Evolutionary conservation across 495 filamentous ascomycete species (phyloP), one percentile per base, ranked within the genome.

Genomic region (Elaphomyces granulatus): DNA sequence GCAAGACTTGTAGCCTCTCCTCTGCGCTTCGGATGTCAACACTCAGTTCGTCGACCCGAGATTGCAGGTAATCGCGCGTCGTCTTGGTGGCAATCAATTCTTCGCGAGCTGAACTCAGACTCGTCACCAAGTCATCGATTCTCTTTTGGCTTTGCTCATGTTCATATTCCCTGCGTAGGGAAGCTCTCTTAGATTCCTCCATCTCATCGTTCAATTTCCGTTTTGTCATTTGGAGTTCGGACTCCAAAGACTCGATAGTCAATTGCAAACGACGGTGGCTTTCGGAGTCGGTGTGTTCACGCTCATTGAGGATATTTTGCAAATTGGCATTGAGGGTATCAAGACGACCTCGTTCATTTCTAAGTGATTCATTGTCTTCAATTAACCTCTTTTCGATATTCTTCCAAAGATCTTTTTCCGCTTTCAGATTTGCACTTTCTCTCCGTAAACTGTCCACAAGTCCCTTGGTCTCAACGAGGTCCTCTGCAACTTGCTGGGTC

Each of bases 401-500:
- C 61, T 88, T 93, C 81, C 79, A 88, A 16, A 96, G 66, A 3
- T 78, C 77, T 55, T 88, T 92, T 51, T 95, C 88, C 0, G 87
- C 87, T 55, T 88, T 92, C 8, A 94, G 74, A 55, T 94, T 94
- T 15, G 86, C 81, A 43, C 74, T 88, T 47, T 96, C 90, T 34
- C 79, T 85, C 15, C 87, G 83, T 60, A 96, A 71, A 49, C 83
- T 87, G 48, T 98, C 88, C 8, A 78, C 63, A 26, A 88, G 56
- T 42, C 77, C 81, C 47, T 80, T 81, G 1, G 80, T 76, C 54
- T 94, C 90, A 7, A 95, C 76, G 0, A 95, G 68, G 48, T 99
- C 88, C 60, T 99, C 92, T 0, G 85, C 83, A 34, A 85, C 79
- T 59, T 94, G 85, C 48, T 95, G 90, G 9, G 79, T 88, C 30